Conservation (phyloP, 768 basidiomycete genomes). For the Tremella mesenterica region DNA sequence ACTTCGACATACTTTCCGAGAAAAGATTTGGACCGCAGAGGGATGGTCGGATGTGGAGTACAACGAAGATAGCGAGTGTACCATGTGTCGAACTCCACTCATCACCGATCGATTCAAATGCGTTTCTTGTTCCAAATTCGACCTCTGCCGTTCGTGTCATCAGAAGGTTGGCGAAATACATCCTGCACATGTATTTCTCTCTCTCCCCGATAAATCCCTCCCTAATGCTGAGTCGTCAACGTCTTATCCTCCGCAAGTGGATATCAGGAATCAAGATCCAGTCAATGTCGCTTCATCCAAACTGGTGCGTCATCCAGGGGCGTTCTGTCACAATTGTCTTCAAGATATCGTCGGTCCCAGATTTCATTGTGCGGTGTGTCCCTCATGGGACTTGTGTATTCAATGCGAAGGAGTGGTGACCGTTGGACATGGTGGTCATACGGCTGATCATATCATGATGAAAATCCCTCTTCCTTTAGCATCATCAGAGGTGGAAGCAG, state of each 20-base stretch:
- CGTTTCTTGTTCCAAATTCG: slow-evolving; percentile 66
- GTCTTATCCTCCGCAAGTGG: background rate
- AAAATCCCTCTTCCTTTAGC: slow-evolving; percentile 86
- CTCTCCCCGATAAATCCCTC: slow-evolving; percentile 56
- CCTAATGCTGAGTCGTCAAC: background rate
- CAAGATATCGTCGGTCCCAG: slow-evolving; percentile 84
- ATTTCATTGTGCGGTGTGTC: slow-evolving; percentile 86
- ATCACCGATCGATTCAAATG: slow-evolving; percentile 67
- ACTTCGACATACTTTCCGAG: slow-evolving; percentile 75
- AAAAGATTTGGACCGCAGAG: slow-evolving; percentile 71
- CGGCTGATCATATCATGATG: slow-evolving; percentile 68
- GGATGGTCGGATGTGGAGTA: slow-evolving; percentile 88
- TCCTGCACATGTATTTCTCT: slow-evolving; percentile 75
- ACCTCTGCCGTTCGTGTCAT: slow-evolving; percentile 67
- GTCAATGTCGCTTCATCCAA: background rate
- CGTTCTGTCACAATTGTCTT: slow-evolving; percentile 77
- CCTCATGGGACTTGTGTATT: slow-evolving; percentile 49
- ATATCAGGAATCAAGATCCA: background rate
- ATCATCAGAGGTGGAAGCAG: slow-evolving; percentile 62
- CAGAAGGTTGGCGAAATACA: slow-evolving; percentile 77
- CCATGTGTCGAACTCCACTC: slow-evolving; percentile 65
- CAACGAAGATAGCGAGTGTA: slow-evolving; percentile 65
- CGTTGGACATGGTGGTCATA: slow-evolving; percentile 27
- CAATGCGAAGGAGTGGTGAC: slow-evolving; percentile 36
- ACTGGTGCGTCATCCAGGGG: slow-evolving; percentile 55